Conservation (phyloP, 805 yeast species). For the Zygoascus biomembranicola region DNA sequence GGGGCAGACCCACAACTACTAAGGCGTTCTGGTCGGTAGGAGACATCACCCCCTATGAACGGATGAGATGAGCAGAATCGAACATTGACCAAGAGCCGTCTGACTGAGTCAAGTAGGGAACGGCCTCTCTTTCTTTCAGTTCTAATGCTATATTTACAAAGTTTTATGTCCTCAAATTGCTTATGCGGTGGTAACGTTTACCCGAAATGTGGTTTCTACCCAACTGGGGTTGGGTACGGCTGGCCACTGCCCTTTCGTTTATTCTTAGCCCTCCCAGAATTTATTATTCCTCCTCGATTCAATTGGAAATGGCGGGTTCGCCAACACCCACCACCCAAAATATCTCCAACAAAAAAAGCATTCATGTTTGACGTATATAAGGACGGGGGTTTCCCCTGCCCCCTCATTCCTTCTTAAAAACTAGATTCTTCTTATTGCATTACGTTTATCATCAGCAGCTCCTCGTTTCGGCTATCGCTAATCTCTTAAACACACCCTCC, state of each 20-base stretch:
- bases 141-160: too few relatives aligned
- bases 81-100: too few relatives aligned
- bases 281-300: neutral
- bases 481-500: neutral
- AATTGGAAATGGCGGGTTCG: neutral
- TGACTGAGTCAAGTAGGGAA: too few relatives aligned
- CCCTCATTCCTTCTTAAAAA: neutral
- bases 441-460: constrained; percentile 2
- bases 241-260: neutral
- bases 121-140: too few relatives aligned
- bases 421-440: neutral
- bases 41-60: neutral
- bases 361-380: constrained; percentile 4
- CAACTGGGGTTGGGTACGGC: neutral
- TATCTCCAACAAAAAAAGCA: constrained; percentile 1
- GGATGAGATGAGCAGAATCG: too few relatives aligned
- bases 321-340: neutral
- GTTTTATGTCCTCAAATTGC: too few relatives aligned
- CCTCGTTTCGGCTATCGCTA: constrained; percentile 9
- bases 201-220: neutral
- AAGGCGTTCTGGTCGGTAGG: neutral
- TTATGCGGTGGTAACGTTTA: too few relatives aligned
- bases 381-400: constrained; percentile 3
- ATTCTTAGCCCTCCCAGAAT: neutral
- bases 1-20: neutral